Base-by-base conservation (phyloP, 2,329 filamentous ascomycete genomes). In the Neonectria neomacrospora region DNA sequence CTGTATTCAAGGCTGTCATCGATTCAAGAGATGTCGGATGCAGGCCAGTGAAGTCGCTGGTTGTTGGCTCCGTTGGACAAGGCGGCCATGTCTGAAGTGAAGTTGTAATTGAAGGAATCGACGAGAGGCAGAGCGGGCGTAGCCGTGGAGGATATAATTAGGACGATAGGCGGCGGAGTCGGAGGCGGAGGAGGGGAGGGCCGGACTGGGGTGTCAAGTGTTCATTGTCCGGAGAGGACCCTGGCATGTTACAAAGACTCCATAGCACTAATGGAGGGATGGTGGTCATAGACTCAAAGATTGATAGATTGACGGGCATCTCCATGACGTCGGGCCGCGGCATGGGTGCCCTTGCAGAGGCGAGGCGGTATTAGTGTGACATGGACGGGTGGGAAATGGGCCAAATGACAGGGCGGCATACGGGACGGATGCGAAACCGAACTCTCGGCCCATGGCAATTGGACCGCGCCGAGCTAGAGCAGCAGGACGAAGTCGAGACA, bases 1-100 rank as follows among this genome's bases (percentile, higher is more conserved):
- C 48, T 32, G 32, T 44, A 30, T 14, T 28, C 50, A 28, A 37
- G 56, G 28, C 30, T 22, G 18, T 53, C 56, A 53, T 59, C 48
- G 56, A 59, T 48, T 45, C 42, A 28, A n/a, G n/a, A 47, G 20
- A 28, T 53, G n/a, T 45, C 39, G 20, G 11, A 37, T n/a, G 30
- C 22, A 47, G 28, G 11, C 32, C 4, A 32, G 4, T 18, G 10
- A 50, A 32, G 26, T 20, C n/a, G 30, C n/a, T 34, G 10, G 26
- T 32, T 32, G 26, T n/a, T 32, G 20, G 26, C 26, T 7, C 45
- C 26, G 45, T 48, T 16, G 26, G 23, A 18, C 45, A 48, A n/a
- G 45, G 45, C 45, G 28, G 26, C 30, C 45, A 48, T 30, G 45
- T n/a, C 28, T 48, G 45, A 48, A 10, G 34, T 37, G 45, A n/a